Evolutionary conservation across 306 rosid genomes (phyloP).

Genomic region (Vigna angularis): DNA sequence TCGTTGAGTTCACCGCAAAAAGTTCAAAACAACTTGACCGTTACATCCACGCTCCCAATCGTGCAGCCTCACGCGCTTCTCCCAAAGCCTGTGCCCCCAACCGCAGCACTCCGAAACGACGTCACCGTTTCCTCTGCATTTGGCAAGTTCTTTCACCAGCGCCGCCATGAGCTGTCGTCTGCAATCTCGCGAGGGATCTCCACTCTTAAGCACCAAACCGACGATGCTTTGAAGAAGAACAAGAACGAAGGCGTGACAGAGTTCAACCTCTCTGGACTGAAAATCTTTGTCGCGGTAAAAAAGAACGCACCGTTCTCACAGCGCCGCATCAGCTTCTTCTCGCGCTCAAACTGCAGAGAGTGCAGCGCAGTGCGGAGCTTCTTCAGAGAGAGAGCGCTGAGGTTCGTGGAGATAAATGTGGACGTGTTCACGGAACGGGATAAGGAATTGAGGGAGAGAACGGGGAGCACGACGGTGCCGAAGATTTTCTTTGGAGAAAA

Average conservation of each 20-base stretch:
- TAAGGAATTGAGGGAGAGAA: conserved; percentile 64
- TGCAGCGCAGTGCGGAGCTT: conserved; percentile 75
- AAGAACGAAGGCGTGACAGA: conserved; percentile 49
- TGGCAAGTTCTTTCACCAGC: conserved; percentile 63
- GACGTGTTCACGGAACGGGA: conserved; percentile 76
- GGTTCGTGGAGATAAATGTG: conserved; percentile 81
- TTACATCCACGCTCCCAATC: conserved; percentile 14
- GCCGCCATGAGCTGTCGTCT: conserved; percentile 61
- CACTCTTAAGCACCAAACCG: conserved; percentile 47
- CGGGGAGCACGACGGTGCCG: conserved; percentile 76
- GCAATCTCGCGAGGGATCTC: conserved; percentile 63
- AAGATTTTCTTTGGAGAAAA: conserved; percentile 87
- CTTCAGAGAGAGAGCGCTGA: conserved; percentile 62
- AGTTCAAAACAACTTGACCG: conserved; percentile 38
- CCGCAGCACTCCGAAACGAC: conserved; percentile 6
- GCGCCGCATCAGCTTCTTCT: conserved; percentile 77
- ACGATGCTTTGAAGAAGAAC: background rate
- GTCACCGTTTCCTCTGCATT: conserved; percentile 40
- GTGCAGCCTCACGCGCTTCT: conserved; percentile 71
- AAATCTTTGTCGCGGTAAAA: conserved; percentile 61
- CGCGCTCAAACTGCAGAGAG: conserved; percentile 87
- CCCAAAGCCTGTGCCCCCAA: conserved; percentile 81
- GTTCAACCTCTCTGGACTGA: conserved; percentile 71
- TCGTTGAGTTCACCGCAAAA: background rate
- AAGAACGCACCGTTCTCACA: conserved; percentile 33